A percentile compares a stretch with the other conserved stretches of the same genome.
These are phyloP conservation scores for Eutrema heterophyllum DNA, from an alignment of 345 rosid genomes.

Conservation along the genomic window DNA sequence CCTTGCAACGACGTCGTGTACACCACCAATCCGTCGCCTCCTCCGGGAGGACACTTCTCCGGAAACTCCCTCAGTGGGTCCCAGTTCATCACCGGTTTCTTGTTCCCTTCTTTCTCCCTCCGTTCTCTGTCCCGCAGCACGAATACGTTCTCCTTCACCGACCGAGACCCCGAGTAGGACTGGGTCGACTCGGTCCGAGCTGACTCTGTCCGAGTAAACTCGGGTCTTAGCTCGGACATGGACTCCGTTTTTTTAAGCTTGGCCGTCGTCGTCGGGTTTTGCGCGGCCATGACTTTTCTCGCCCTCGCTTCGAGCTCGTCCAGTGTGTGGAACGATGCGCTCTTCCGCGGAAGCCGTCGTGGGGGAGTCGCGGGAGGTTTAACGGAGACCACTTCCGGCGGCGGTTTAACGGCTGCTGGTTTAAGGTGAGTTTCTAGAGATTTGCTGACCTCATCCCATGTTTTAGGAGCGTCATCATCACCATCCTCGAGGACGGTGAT, in stretches of 20 bases:
- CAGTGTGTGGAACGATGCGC: constrained; percentile 71
- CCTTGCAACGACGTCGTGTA: constrained; percentile 94
- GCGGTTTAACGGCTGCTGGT: constrained; percentile 25
- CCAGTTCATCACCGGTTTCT: constrained; percentile 41
- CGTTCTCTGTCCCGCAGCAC: constrained; percentile 51
- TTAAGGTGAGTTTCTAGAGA: constrained; percentile 60
- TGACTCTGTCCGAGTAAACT: constrained; percentile 15
- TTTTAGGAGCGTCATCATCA: constrained; percentile 51
- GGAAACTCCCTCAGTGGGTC: constrained; percentile 73
- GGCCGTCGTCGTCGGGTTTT: constrained; percentile 13
- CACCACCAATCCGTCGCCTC: constrained; percentile 53
- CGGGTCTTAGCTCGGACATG: constrained; percentile 21
- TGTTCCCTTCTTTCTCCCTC: constrained; percentile 68
- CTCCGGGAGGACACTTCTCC: constrained; percentile 75
- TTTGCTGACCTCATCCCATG: constrained; percentile 95
- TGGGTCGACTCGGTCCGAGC: constrained; percentile 11
- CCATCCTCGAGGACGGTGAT: constrained; percentile 46
- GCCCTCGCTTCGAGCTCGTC: constrained; percentile 69
- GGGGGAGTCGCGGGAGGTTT: constrained; percentile 28
- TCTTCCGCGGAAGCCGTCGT: constrained; percentile 38
- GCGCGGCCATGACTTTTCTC: constrained; percentile 14
- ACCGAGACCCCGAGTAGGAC: constrained; percentile 28
- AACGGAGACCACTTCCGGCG: constrained; percentile 2
- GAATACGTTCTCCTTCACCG: constrained; percentile 72
- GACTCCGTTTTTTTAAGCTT: constrained; percentile 41